These are phyloP conservation scores for Phytophthora kernoviae DNA, from an alignment of 352 stramenopile genomes.

Conservation along the genomic window DNA sequence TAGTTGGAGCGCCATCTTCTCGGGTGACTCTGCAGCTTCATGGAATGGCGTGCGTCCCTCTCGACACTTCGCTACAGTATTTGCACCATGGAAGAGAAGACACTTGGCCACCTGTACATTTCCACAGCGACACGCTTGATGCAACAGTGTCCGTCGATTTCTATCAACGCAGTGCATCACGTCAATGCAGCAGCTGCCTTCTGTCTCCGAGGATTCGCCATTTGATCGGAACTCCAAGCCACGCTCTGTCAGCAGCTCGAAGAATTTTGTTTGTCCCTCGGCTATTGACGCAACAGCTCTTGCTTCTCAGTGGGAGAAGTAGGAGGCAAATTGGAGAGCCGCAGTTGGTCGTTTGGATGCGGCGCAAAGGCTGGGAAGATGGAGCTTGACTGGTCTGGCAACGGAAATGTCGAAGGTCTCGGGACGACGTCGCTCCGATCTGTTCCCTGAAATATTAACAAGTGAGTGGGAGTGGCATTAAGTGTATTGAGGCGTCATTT, in stretches of 20 bases:
- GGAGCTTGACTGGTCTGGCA: constrained; percentile 1
- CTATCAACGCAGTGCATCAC: constrained; percentile 53
- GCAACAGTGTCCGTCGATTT: constrained; percentile 64
- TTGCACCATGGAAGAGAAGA: constrained; percentile 60
- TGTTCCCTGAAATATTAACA: too few relatives aligned
- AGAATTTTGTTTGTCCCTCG: constrained; percentile 23
- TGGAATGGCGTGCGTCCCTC: constrained; percentile 66
- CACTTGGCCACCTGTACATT: constrained; percentile 59
- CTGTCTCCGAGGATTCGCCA: constrained; percentile 1
- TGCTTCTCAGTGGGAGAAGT: constrained; percentile 10
- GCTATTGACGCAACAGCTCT: constrained; percentile 34
- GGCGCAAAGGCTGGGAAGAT: constrained; percentile 34
- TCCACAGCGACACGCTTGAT: constrained; percentile 60
- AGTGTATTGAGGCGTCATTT: not conserved
- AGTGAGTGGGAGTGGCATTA: not conserved
- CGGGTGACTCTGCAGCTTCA: constrained; percentile 45
- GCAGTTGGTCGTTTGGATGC: constrained; percentile 16
- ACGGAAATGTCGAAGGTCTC: not conserved
- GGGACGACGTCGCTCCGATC: not conserved
- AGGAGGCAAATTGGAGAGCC: constrained; percentile 23
- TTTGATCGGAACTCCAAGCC: constrained; percentile 13
- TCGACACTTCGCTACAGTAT: constrained; percentile 42
- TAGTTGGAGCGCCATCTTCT: constrained; percentile 36
- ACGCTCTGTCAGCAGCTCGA: constrained; percentile 29
- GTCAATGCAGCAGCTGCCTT: constrained; percentile 23